Conservation (phyloP, 148 eudicot genomes). For the Bassia scoparia region DNA sequence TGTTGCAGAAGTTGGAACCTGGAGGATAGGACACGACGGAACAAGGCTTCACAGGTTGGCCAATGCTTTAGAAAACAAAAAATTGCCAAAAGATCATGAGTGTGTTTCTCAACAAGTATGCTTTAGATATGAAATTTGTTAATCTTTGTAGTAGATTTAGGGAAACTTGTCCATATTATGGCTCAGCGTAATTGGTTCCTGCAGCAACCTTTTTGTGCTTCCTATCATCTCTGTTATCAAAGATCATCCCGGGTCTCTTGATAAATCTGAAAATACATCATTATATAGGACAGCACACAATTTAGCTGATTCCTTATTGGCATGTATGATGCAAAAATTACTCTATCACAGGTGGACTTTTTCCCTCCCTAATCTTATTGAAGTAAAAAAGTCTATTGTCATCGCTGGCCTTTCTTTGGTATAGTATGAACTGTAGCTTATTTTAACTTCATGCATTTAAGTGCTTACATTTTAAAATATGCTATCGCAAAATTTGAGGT, state of each 20-base stretch:
- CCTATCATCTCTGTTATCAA: slow-evolving; percentile 93
- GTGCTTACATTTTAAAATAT: too few species aligned
- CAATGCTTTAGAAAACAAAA: slow-evolving; percentile 74
- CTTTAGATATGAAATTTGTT: slow-evolving; percentile 88
- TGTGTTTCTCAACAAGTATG: slow-evolving; percentile 51
- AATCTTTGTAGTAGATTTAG: slow-evolving; percentile 58
- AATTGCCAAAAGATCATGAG: slow-evolving; percentile 56
- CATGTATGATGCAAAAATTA: slow-evolving; percentile 83
- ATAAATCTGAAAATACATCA: slow-evolving; percentile 63
- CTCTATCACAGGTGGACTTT: slow-evolving; percentile 57
- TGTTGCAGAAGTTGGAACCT: slow-evolving; percentile 56
- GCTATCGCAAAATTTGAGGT: too few species aligned
- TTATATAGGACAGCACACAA: slow-evolving; percentile 93
- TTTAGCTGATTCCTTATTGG: slow-evolving; percentile 93
- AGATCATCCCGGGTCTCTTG: slow-evolving; percentile 95
- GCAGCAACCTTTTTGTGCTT: slow-evolving; percentile 80
- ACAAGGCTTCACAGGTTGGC: slow-evolving; percentile 76
- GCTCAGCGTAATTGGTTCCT: slow-evolving; percentile 72
- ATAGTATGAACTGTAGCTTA: not conserved
- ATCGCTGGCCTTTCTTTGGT: too few species aligned
- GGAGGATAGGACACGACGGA: slow-evolving; percentile 48
- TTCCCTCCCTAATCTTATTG: slow-evolving; percentile 1
- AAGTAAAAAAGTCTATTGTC: too few species aligned
- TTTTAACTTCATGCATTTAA: not conserved
- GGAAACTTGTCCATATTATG: slow-evolving; percentile 98